phyloP scores from a whole-genome alignment of 768 basidiomycete genomes.

The Lactifluus volemus region DNA sequence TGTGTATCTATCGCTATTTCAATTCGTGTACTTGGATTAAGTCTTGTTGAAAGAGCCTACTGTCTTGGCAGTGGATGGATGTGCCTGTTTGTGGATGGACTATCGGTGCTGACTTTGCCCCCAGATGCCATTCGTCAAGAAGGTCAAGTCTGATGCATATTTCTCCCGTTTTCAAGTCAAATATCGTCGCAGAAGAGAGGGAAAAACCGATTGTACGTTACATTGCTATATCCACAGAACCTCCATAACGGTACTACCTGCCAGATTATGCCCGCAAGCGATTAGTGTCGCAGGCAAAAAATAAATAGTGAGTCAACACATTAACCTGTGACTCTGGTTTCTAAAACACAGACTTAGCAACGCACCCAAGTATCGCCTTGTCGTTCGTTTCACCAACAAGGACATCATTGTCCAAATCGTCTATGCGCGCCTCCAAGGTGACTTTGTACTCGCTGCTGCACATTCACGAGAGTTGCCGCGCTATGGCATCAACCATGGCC shows the following conservation, averaged over 20 bases:
- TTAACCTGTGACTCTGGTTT: neutral
- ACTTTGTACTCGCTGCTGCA: constrained; percentile 85
- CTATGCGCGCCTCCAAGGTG: constrained; percentile 96
- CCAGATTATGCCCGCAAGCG: constrained; percentile 96
- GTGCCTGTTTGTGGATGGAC: constrained; percentile 23
- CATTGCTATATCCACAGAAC: neutral
- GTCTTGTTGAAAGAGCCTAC: constrained; percentile 23
- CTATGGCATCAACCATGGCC: constrained; percentile 96
- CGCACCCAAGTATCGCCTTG: constrained; percentile 95
- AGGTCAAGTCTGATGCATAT: constrained; percentile 93
- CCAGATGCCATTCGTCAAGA: constrained; percentile 96
- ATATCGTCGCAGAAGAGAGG: constrained; percentile 94
- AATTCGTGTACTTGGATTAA: neutral
- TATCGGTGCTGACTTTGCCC: constrained; percentile 8
- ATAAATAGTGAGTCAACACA: constrained; percentile 76
- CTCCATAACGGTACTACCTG: neutral
- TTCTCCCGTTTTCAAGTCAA: constrained; percentile 98
- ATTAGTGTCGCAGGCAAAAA: constrained; percentile 96
- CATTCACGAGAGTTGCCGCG: constrained; percentile 85
- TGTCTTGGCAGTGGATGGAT: constrained; percentile 24
- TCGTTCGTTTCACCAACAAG: constrained; percentile 98
- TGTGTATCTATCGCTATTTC: neutral
- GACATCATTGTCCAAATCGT: constrained; percentile 92
- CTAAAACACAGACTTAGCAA: constrained; percentile 43
- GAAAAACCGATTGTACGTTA: constrained; percentile 87